Conservation (phyloP, 2,329 filamentous ascomycete species). For the Amauroascus verrucosus region DNA sequence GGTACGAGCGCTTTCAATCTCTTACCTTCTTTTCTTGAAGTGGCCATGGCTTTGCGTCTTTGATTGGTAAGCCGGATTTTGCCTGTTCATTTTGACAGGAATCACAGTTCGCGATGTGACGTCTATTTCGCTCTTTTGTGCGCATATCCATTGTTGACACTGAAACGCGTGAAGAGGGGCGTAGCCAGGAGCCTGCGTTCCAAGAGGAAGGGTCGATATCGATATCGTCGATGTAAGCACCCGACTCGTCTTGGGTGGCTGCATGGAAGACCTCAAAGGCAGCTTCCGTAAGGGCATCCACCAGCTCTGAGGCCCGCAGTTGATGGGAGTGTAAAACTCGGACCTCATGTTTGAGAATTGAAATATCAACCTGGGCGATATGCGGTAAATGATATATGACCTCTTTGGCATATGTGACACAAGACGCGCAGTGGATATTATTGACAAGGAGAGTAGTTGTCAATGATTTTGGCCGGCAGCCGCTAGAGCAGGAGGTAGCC, state of each 20-base stretch:
- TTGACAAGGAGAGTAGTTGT: slow-evolving; percentile 36
- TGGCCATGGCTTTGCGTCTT: not conserved
- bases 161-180: slow-evolving; percentile 19
- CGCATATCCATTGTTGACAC: slow-evolving; percentile 17
- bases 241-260: slow-evolving; percentile 30
- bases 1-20: too few relatives aligned
- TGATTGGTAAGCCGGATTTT: slow-evolving; percentile 8
- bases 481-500: not conserved
- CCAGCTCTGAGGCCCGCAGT: slow-evolving; percentile 27
- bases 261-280: slow-evolving; percentile 41
- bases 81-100: slow-evolving; percentile 37
- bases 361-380: slow-evolving; percentile 32
- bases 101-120: slow-evolving; percentile 43
- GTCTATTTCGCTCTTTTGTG: slow-evolving; percentile 20
- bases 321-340: slow-evolving; percentile 30
- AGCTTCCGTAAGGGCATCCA: slow-evolving; percentile 32
- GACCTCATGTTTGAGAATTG: slow-evolving; percentile 37
- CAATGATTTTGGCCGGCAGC: not conserved
- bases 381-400: slow-evolving; percentile 31
- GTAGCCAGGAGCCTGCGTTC: slow-evolving; percentile 19
- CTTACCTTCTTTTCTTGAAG: not conserved
- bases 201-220: slow-evolving; percentile 23
- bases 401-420: slow-evolving; percentile 38
- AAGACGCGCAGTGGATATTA: slow-evolving; percentile 42
- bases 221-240: slow-evolving; percentile 26